Evolutionary conservation across 768 basidiomycete genomes (phyloP), one percentile per base, ranked within the genome.

Genomic region (Obba rivulosa): DNA sequence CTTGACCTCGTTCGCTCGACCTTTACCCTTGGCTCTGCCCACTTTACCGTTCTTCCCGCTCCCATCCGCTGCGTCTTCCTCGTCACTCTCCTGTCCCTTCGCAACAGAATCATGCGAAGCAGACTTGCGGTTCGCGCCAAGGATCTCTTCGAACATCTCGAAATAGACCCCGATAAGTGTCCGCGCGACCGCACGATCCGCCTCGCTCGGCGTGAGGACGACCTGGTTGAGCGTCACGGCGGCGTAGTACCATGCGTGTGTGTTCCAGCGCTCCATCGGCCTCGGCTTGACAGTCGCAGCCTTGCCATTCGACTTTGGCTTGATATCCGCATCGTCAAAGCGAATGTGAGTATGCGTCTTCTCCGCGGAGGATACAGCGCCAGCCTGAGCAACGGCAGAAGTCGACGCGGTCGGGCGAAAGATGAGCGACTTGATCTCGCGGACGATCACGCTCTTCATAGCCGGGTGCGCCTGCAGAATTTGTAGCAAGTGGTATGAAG

Each of bases 211-310:
- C 9, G 72, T 71, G 24, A 97, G 73, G 35, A 92, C 80, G 49
- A 94, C 83, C 67, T 98, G 96, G 64, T 97, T 97, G 56, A 97
- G 83, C 0, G 96, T 96, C 60, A 96, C 92, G 4, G 87, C 75
- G 14, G 91, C 82, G 64, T 97, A 99, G 68, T 98, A 99, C 43
- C 85, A 77, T 0, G 85, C 86, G 65, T 97, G 93, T 13, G 75
- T 69, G 56, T 81, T 83, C 39, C 71, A 74, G 9, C 66, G 60
- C 42, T 70, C 72, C 63, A 76, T 73, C 43, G 14, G 22, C 67
- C 68, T 49, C 65, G 39, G 5, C 13, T 31, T 31, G 7, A 13
- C 7, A 7, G 36, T 57, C 62, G 48, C 37, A 23, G 54, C 61
- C 41, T 60, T 18, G 20, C 47, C 52, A 7, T 57, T 54, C 45